Evolutionary conservation across 441 rosid species (phyloP), one percentile per base, ranked within the genome.

Genomic region (Flueggea neowawraea): DNA sequence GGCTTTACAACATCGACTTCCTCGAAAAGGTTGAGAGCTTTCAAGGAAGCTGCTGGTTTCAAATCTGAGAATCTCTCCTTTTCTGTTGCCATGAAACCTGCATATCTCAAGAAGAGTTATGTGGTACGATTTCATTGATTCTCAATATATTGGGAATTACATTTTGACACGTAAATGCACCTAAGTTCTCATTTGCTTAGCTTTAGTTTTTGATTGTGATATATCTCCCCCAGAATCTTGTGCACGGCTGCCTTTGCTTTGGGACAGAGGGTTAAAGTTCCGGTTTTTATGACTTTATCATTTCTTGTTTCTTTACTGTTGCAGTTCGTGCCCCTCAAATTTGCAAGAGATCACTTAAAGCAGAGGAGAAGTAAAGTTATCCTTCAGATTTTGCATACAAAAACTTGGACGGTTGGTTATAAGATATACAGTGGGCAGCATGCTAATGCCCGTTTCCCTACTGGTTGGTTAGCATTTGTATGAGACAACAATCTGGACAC

Each of bases 401-500:
- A 63, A 62, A 54, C 51, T 10, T 73, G 78, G 73, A 15, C 49
- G 8, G 60, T 66, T 16, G 36, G 48, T 17, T 67, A 17, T 31
- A 2, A 6, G 13, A 12, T 16, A 3, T 2, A 4, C 13, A 1
- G 8, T 2, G 1, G 41, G 6, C 41, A 8, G 9, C 41, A 10
- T 2, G 4, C 1, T 3, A 1, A 22, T 2, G 2, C 69, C 6
- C 4, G 12, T 22, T 15, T 76, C 9, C 4, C 13, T 31, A 1
- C 13, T 53, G 67, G 72, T 28, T 77, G 78, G 82, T 63, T 8
- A 3, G 57, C 15, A 36, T 78, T 74, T 53, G 61, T 49, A 2
- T 8, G 17, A 43, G 78, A 60, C 32, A 62, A 65, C 53, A 8
- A 56, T 8, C 43, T 74, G 65, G 32, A 52, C 31, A 67, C 66